phyloP scores from a whole-genome alignment of 2,329 filamentous ascomycete genomes.

The Fusarium buharicum region DNA sequence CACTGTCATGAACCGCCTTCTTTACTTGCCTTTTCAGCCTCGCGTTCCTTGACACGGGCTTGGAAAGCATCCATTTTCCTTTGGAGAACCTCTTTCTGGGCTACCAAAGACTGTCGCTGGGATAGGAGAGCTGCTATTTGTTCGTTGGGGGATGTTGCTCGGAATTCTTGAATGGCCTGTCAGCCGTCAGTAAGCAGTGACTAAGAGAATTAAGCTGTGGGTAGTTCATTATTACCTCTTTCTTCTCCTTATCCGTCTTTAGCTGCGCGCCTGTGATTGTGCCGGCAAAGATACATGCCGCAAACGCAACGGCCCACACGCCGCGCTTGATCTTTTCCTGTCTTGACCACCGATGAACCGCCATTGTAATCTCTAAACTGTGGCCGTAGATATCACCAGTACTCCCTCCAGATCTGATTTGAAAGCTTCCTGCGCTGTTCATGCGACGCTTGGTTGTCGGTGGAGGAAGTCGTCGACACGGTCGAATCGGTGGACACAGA shows the following conservation, averaged over 20 bases:
- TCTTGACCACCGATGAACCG: conserved; percentile 43
- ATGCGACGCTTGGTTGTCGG: conserved; percentile 23
- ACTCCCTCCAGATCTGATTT: conserved; percentile 43
- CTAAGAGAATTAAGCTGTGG: background rate
- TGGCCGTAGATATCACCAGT: conserved; percentile 38
- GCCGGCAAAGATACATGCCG: conserved; percentile 59
- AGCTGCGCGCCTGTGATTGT: conserved; percentile 61
- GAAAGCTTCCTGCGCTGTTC: conserved; percentile 39
- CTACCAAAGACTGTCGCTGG: conserved; percentile 54
- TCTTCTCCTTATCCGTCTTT: conserved; percentile 60
- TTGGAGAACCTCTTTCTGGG: conserved; percentile 54
- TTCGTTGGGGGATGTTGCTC: conserved; percentile 54
- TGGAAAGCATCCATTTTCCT: conserved; percentile 55
- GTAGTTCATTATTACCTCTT: conserved; percentile 49
- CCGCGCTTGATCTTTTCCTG: conserved; percentile 51
- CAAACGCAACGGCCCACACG: conserved; percentile 57
- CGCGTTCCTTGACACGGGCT: conserved; percentile 53
- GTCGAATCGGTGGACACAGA: background rate
- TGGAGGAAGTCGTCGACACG: conserved; percentile 6
- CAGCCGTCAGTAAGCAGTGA: background rate
- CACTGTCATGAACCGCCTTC: conserved; percentile 13
- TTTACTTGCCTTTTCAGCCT: conserved; percentile 45
- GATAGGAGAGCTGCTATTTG: conserved; percentile 58
- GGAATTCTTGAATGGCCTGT: conserved; percentile 52
- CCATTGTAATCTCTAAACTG: conserved; percentile 18